Base-by-base conservation (phyloP, 2,329 filamentous ascomycete species). In the Tolypocladium capitatum region DNA sequence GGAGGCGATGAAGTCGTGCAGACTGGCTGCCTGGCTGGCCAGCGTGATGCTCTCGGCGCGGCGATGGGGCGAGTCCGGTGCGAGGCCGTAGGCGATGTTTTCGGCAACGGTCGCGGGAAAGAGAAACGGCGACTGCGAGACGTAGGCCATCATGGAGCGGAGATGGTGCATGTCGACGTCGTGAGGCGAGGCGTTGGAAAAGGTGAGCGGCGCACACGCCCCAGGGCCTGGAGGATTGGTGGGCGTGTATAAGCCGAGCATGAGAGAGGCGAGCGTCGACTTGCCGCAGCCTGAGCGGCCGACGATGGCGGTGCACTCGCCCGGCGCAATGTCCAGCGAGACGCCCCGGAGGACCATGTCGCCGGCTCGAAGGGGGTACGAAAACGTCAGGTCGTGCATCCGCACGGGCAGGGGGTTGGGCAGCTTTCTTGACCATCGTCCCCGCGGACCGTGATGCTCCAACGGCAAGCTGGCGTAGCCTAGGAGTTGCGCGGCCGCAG, bases 241-340 rank as follows among this genome's bases (percentile, higher is more conserved):
- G 0, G 74, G 71, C 2, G 63, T 54, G 54, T 92, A 88, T 0
- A 96, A 71, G 1, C 83, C 79, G 4, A 94, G 67, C 0, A 97
- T 70, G 0, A 97, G 68, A 0, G 84, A 78, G 0, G 84, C 75
- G 33, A 96, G 73, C 0, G 91, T 96, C 14, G 84, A 90, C 66
- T 98, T 97, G 1, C 92, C 91, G n/a, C 84, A 86, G 0, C 92
- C 91, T 0, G 89, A 95, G 1, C 77, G 68, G 1, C 91, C 90
- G 2, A 94, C 88, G 20, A 97, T 79, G 2, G 86, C 88, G 0
- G 82, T 82, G 54, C 79, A 85, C 4, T 76, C 79, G 21, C 82
- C 80, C 0, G 74, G 63, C 1, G 70, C 60, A 46, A 96, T 76
- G 0, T 65, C 68, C 8, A 95, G 68, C n/a, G 72, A 80, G n/a